Evolutionary conservation across 345 rosid genomes (phyloP), one percentile per base, ranked within the genome.

Genomic region (Lepidium sativum): DNA sequence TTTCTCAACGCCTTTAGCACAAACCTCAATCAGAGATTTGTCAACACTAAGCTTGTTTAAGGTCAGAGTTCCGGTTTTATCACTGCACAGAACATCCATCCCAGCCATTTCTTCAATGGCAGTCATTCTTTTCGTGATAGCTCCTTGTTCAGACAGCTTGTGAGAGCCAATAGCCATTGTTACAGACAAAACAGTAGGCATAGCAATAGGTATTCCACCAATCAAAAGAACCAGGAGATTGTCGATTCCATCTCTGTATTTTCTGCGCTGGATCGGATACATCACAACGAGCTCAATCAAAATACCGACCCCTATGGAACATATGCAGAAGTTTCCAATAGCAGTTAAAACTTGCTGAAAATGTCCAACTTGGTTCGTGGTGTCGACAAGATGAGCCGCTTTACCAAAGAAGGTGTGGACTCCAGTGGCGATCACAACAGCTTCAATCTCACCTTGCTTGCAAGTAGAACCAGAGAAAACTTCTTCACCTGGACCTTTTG

Each of bases 31-130:
- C 63, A 89, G 77, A 75, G 71, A 85, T 62, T 55, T 83, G 71
- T 89, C 96, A 31, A 89, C 86, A 57, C 82, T 89, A 54, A 89
- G 80, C 79, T 86, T 89, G 84, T 89, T 89, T 0, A 89, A 84
- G 4, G 97, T 89, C 47, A 89, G 67, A 6, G 97, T 87, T 25
- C 97, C 97, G 3, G 97, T 89, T 75, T 87, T 87, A 16, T 89
- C 97, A 15, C 97, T 89, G 72, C 96, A 86, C 9, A 88, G 82
- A 63, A 88, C 96, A 70, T 88, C 96, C 96, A 88, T 88, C 20
- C 96, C 95, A 7, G 95, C 97, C 97, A 87, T 80, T 69, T 89
- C 95, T 64, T 89, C 97, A 4, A 89, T 89, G 33, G 97, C 95
- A 42, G 96, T 87, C 97, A 89, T 89, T 21, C 97, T 79, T 78